Conservation (phyloP, 1,139 yeast species). For the Candida labiduridarum region DNA sequence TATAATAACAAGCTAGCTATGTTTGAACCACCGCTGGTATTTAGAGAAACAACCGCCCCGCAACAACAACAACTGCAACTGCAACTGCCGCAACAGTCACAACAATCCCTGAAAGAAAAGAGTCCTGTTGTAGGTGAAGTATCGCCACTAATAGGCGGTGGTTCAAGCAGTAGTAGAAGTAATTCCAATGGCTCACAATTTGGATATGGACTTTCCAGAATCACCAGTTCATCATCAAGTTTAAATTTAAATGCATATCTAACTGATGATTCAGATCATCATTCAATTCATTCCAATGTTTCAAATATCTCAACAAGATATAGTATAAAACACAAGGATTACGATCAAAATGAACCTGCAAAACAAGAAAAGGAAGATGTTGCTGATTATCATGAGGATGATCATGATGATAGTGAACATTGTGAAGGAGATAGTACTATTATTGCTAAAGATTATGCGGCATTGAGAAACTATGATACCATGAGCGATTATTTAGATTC, state of each 20-base stretch:
- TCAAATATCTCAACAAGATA: constrained; percentile 10
- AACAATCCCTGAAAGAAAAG: constrained; percentile 1
- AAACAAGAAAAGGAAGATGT: background rate
- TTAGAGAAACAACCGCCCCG: constrained; percentile 16
- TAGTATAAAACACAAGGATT: constrained; percentile 8
- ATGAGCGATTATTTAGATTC: constrained; percentile 33
- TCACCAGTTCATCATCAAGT: constrained; percentile 46
- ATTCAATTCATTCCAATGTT: constrained; percentile 5
- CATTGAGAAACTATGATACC: constrained; percentile 18
- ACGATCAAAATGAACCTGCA: no score
- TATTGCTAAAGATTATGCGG: constrained; percentile 16
- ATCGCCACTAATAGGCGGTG: background rate
- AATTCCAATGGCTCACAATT: constrained; percentile 19
- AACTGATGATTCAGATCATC: constrained; percentile 34
- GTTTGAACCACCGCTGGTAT: constrained; percentile 43
- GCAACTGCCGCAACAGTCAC: no score
- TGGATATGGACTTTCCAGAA: constrained; percentile 32
- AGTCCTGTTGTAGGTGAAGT: background rate
- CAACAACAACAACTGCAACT: constrained; percentile 5
- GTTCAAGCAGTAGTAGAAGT: constrained; percentile 2
- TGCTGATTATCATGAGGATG: no score
- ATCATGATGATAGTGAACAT: constrained; percentile 16
- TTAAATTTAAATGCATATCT: constrained; percentile 48
- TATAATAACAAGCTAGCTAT: constrained; percentile 23
- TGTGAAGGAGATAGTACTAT: constrained; percentile 22